These are phyloP conservation scores for Hydnum rufescens DNA, from an alignment of 768 basidiomycete genomes.

Conservation along the genomic window DNA sequence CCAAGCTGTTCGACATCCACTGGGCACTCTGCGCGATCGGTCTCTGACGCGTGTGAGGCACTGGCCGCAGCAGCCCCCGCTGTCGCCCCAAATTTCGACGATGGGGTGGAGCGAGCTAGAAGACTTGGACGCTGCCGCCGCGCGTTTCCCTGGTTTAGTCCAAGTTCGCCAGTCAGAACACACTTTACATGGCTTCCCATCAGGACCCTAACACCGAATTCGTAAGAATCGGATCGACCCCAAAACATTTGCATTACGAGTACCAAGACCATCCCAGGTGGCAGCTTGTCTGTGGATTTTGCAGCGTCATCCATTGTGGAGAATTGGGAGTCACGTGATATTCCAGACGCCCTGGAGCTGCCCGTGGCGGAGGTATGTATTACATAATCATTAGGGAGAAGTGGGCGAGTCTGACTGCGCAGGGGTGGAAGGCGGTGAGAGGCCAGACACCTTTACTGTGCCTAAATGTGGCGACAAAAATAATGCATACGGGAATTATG, in stretches of 20 bases:
- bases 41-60: constrained; percentile 15
- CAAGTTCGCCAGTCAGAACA: constrained; percentile 47
- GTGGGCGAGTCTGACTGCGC: no score
- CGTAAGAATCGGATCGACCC: background rate
- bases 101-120: constrained; percentile 16
- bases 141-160: constrained; percentile 22
- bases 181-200: constrained; percentile 90
- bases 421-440: no score
- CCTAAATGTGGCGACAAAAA: no score
- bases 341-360: no score
- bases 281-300: background rate
- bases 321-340: no score
- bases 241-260: background rate
- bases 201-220: constrained; percentile 32
- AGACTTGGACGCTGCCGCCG: constrained; percentile 10
- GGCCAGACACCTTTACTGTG: no score
- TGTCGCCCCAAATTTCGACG: constrained; percentile 17
- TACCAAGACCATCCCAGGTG: background rate
- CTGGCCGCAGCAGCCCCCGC: constrained; percentile 6
- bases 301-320: no score
- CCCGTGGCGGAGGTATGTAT: no score
- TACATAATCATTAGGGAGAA: no score
- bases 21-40: constrained; percentile 51
- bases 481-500: no score
- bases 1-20: constrained; percentile 82